Evolutionary conservation across 176 grass and related monocot genomes (phyloP), one percentile per base, ranked within the genome.

Genomic region (Avena eriantha): DNA sequence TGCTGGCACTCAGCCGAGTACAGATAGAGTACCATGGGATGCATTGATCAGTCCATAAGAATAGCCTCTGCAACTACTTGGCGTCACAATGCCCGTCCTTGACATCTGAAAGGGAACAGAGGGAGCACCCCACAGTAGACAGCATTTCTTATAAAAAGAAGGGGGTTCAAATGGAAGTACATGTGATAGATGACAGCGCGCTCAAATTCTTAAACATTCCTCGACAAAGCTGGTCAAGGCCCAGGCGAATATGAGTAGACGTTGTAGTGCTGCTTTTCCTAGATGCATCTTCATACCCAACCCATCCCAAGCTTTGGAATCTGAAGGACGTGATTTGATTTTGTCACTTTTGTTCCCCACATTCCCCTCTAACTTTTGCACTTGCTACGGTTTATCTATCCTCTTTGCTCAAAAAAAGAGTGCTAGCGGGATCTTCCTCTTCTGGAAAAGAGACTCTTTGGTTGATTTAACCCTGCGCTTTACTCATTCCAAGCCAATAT

Each of bases 191-290:
- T 84, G 66, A 24, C 63, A 63, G 29, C 34, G n/a, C 48, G 33
- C 73, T 36, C 55, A 46, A 76, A 39, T 58, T 67, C 64, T 36
- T 87, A 6, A 63, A 71, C 43, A n/a, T 48, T 58, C 43, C 45
- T 85, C 76, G 70, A 34, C 76, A 97, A 97, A 91, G 92, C 66
- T 76, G 88, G 95, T 92, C 90, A 89, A 92, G 83, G 68, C 11
- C 76, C 68, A 33, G 19, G 16, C 75, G 71, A 75, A 73, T 73
- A 73, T 75, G 87, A 88, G 83, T 80, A 43, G 79, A 69, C 16
- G 87, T 67, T 34, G 64, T 19, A 58, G 87, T 82, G 73, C 73
- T 69, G 63, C 49, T 87, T 69, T 76, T 39, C 16, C 16, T 80
- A 70, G 81, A 34, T 61, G 64, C 61, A 80, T 64, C 71, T 69